Conservation (phyloP, 2,329 filamentous ascomycete genomes). For the Zymoseptoria passerinii region DNA sequence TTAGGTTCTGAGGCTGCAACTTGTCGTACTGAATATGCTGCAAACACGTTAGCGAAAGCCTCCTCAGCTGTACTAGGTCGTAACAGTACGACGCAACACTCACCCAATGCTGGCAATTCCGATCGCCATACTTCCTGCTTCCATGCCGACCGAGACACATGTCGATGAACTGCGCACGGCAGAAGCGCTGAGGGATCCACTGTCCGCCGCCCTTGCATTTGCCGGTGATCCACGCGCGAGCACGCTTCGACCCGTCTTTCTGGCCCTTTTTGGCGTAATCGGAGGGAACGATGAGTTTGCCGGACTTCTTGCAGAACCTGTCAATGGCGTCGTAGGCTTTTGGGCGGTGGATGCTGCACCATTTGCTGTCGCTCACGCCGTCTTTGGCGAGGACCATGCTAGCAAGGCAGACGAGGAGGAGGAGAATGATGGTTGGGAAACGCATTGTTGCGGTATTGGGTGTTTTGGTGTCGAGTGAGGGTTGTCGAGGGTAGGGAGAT, state of each 20-base stretch:
- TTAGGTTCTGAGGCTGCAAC: too few species aligned
- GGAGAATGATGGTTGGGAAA: not conserved
- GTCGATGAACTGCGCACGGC: not conserved
- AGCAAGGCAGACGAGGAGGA: not conserved
- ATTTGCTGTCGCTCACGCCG: not conserved
- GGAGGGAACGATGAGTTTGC: not conserved
- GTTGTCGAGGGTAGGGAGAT: not conserved
- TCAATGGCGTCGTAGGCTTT: constrained; percentile 1
- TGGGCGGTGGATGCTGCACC: not conserved
- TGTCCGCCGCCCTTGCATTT: not conserved
- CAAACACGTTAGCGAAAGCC: too few species aligned
- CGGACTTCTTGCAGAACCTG: not conserved
- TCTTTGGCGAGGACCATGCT: not conserved
- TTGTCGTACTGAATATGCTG: too few species aligned
- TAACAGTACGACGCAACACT: not conserved
- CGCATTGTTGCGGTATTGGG: constrained; percentile 1
- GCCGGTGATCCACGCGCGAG: not conserved
- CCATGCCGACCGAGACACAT: not conserved
- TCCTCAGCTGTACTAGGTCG: too few species aligned
- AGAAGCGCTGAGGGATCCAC: not conserved
- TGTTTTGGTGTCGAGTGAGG: not conserved
- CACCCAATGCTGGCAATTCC: not conserved
- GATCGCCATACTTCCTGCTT: not conserved
- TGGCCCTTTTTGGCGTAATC: not conserved
- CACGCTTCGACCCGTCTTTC: not conserved